Percentiles rank a stretch among this genome's conserved stretches.
Evolutionary conservation across 2,329 filamentous ascomycete species (phyloP).

Genomic region (Colletotrichum sp.): DNA sequence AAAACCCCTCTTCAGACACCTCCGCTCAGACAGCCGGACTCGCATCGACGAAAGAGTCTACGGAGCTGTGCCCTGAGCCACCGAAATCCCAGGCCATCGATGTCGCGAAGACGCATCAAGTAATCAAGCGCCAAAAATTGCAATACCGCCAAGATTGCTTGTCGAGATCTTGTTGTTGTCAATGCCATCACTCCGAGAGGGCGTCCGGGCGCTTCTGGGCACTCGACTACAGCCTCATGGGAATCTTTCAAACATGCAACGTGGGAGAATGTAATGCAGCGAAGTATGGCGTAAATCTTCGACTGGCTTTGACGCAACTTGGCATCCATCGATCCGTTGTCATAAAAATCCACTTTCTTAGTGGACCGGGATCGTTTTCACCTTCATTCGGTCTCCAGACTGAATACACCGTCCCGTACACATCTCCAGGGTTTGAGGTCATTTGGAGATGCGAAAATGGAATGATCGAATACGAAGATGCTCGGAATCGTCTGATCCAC

Average conservation of each 20-base stretch:
- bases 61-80: fast-evolving
- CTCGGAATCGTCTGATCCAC: not conserved
- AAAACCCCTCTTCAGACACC: fast-evolving
- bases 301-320: not conserved
- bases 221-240: not conserved
- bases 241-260: not conserved
- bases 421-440: not conserved
- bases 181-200: not conserved
- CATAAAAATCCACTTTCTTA: not conserved
- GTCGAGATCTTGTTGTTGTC: not conserved
- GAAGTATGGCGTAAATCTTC: not conserved
- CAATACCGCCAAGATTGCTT: not conserved
- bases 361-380: not conserved
- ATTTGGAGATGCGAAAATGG: not conserved
- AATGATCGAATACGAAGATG: not conserved
- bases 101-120: fast-evolving
- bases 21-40: not conserved
- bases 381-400: not conserved
- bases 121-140: not conserved
- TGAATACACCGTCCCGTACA: not conserved
- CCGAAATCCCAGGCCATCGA: fast-evolving
- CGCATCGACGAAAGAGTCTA: fast-evolving
- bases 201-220: not conserved
- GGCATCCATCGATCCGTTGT: not conserved
- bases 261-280: not conserved